phyloP scores from a whole-genome alignment of 2,329 filamentous ascomycete species.

The Eutypa lata region DNA sequence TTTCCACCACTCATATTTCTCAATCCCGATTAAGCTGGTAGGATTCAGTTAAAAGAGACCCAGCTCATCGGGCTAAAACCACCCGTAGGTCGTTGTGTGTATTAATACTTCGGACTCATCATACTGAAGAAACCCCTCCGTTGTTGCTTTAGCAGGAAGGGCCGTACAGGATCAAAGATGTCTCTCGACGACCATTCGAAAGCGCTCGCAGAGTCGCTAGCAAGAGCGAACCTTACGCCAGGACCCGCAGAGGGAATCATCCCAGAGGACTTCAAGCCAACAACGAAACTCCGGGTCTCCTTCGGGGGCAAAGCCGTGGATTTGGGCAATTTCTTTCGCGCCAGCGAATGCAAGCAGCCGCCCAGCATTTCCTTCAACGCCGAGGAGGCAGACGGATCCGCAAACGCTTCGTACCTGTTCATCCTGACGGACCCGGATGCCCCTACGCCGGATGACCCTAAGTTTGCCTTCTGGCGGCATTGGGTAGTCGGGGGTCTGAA shows the following conservation, averaged over 20 bases:
- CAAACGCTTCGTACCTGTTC: conserved; percentile 40
- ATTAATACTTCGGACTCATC: background rate
- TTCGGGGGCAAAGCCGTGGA: conserved; percentile 32
- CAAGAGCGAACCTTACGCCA: conserved; percentile 37
- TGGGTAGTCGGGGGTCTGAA: conserved; percentile 45
- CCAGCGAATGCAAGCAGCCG: conserved; percentile 31
- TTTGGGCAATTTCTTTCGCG: conserved; percentile 38
- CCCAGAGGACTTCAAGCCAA: conserved; percentile 39
- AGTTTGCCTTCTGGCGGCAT: conserved; percentile 54
- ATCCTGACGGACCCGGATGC: conserved; percentile 53
- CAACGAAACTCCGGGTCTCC: conserved; percentile 35
- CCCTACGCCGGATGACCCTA: conserved; percentile 52
- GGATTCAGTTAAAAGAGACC: background rate
- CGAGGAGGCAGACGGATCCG: conserved; percentile 26
- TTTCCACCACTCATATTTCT: background rate
- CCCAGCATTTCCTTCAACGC: conserved; percentile 35
- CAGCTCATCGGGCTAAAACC: background rate
- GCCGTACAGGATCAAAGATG: conserved; percentile 16
- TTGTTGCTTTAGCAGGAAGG: too few species aligned
- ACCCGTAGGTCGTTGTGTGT: background rate
- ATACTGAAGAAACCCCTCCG: too few species aligned
- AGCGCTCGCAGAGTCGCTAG: conserved; percentile 29
- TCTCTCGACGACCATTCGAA: conserved; percentile 17
- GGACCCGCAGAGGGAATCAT: conserved; percentile 38
- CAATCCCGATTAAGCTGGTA: background rate